Base-by-base conservation (phyloP, 352 stramenopile genomes). In the Elongisporangium prolatum region DNA sequence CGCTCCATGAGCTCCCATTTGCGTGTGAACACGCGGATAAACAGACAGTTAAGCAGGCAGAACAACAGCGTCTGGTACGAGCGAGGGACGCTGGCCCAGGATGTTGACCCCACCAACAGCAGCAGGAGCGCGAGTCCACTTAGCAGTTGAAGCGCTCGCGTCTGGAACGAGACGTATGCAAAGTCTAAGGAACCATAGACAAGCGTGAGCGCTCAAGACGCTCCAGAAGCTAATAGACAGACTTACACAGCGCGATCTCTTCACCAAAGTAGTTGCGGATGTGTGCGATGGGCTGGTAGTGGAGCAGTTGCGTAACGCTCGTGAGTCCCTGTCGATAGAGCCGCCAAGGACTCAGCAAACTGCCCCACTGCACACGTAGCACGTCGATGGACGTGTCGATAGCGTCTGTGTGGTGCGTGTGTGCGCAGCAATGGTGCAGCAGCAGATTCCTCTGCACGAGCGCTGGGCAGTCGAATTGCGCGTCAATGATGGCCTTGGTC, bases 211-310 rank as follows among this genome's bases (percentile, higher is more conserved):
- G 17, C 10, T 10, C 38, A 34, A 34, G 24, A 34, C 24, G 13
- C 44, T n/a, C 4, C 25, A n/a, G 21, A 38, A 40, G 25, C 57
- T 28, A 49, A 53, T 24, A 58, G 18, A 52, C 7, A 54, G 13
- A 82, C 81, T 40, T 73, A 93, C 84, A 93, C 5, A 93, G 61
- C 18, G 79, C 84, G 38, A 93, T 60, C 44, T 93, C 74, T 58
- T 93, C 84, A 44, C 84, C 84, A 60, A 93, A 93, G 67, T 93
- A 93, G 67, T 89, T 86, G 52, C 79, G 79, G 5, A 93, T 63
- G 57, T 86, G 72, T 10, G 68, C 21, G 7, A 88, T 59, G 11
- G 77, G 76, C 54, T 91, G 77, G 40, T 59, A 64, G 37, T 72
- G 53, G 2, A 75, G 38, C 13, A 85, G 20, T 1, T 72, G 47